Evolutionary conservation across 75 land plant species (phyloP), one percentile per base, ranked within the genome.

Genomic region (Pinus tabuliformis): DNA sequence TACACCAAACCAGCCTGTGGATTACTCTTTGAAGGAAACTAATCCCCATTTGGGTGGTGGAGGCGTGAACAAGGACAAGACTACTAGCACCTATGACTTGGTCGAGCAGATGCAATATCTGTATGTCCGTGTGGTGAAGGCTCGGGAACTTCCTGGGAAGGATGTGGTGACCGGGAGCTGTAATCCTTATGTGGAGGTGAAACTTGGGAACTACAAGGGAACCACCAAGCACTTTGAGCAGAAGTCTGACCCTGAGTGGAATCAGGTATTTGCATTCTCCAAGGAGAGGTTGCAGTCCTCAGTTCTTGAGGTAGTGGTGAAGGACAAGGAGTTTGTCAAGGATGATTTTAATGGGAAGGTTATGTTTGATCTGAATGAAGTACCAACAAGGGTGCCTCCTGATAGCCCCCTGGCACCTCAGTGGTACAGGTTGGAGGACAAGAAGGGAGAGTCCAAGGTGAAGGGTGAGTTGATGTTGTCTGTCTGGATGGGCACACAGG

Each of bases 381-480:
- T 93, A 12, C 96, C 98, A 2, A 79, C 85, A 7, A 58, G 98
- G 42, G 96, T 91, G 16, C 98, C 98, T 6, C 98, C 98, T 0
- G 98, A 95, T 63, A 95, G 92, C 70, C 96, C 98, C 2, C 54
- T 93, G 76, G 98, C 98, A 1, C 97, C 98, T 14, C 96, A 93
- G 73, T 95, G 98, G 98, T 95, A 93, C 78, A 78, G 87, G 73
- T 57, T 95, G 77, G 98, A 95, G 87, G 91, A 85, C 39, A 73
- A 84, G 59, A 81, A 84, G 3, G 91, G 91, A 22, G 83, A 79
- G 62, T 80, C 83, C 15, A 90, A 78, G 21, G 92, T 82, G 54
- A 78, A 83, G 28, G 98, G 92, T 1, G 93, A 94, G 70, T 72
- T 94, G 37, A 92, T 92, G 97, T 80, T 94, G 11, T 86, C 97